Percentiles rank a stretch among this genome's conserved stretches.
phyloP scores from a whole-genome alignment of 2,329 filamentous ascomycete species.

The Alternaria ethzedia region DNA sequence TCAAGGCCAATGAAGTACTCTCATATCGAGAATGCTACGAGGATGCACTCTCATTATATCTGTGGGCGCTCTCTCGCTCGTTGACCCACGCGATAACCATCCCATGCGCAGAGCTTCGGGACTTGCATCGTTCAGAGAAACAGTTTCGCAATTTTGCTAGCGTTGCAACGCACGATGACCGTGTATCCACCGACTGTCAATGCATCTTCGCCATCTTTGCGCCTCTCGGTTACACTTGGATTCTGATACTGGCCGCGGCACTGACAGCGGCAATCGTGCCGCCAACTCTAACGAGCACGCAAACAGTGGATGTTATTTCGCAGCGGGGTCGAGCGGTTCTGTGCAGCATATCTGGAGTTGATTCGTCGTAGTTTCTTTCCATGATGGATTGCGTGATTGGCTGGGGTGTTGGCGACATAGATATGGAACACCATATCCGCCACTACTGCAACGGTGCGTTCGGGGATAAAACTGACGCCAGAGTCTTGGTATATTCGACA shows the following conservation, averaged over 20 bases:
- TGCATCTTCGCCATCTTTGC: neutral
- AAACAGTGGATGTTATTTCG: neutral
- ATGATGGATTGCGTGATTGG: slow-evolving; percentile 45
- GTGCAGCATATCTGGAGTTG: slow-evolving; percentile 14
- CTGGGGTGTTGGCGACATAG: slow-evolving; percentile 36
- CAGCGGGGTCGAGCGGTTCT: neutral
- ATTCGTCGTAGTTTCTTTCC: slow-evolving; percentile 26
- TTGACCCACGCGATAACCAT: neutral
- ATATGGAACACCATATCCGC: slow-evolving; percentile 14
- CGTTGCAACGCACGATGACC: neutral
- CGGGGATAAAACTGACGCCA: slow-evolving; percentile 12
- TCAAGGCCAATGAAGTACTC: neutral
- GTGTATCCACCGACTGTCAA: neutral
- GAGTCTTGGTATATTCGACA: slow-evolving; percentile 7
- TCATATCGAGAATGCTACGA: slow-evolving; percentile 7
- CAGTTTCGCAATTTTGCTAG: slow-evolving; percentile 3
- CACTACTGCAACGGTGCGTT: slow-evolving; percentile 9
- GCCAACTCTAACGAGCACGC: neutral
- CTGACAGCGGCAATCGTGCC: neutral
- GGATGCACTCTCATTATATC: slow-evolving; percentile 10
- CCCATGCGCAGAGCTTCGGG: neutral
- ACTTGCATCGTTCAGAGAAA: neutral
- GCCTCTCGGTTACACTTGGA: neutral
- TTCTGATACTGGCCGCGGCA: neutral
- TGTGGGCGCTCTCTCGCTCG: neutral